These are phyloP conservation scores for Yarrowia galli DNA, from an alignment of 1,139 yeast genomes.

Conservation along the genomic window DNA sequence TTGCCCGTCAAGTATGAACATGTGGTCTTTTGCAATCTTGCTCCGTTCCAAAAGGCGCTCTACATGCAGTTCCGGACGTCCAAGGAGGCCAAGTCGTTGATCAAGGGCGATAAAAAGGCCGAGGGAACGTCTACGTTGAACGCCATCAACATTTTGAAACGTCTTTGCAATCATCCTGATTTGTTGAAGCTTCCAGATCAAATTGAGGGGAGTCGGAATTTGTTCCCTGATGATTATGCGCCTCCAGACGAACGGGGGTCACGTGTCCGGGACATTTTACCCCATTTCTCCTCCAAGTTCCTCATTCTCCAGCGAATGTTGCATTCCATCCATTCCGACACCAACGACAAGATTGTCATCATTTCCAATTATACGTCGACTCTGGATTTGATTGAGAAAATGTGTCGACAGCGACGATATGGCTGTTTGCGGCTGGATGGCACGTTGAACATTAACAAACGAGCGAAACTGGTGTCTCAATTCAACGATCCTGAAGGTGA, in stretches of 20 bases:
- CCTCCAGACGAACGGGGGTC: constrained; percentile 55
- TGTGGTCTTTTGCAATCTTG: constrained; percentile 84
- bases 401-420: constrained; percentile 78
- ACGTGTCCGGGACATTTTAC: constrained; percentile 69
- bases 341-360: constrained; percentile 91
- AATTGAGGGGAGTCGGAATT: constrained; percentile 67
- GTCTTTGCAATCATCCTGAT: constrained; percentile 93
- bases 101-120: constrained; percentile 58
- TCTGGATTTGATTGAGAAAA: constrained; percentile 81
- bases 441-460: constrained; percentile 85
- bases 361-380: constrained; percentile 96
- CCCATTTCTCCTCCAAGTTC: constrained; percentile 65
- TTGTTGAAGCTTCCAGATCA: constrained; percentile 78
- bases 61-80: constrained; percentile 81
- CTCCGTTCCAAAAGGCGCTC: constrained; percentile 75
- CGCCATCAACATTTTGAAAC: constrained; percentile 87
- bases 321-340: constrained; percentile 73
- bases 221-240: constrained; percentile 79
- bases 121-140: constrained; percentile 83
- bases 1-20: constrained; percentile 96
- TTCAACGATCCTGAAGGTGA: constrained; percentile 90
- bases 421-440: constrained; percentile 92
- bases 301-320: constrained; percentile 72
- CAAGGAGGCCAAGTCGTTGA: constrained; percentile 73
- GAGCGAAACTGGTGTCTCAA: constrained; percentile 89